phyloP scores from a whole-genome alignment of 2,329 filamentous ascomycete genomes.

The Amylocarpus encephaloides region DNA sequence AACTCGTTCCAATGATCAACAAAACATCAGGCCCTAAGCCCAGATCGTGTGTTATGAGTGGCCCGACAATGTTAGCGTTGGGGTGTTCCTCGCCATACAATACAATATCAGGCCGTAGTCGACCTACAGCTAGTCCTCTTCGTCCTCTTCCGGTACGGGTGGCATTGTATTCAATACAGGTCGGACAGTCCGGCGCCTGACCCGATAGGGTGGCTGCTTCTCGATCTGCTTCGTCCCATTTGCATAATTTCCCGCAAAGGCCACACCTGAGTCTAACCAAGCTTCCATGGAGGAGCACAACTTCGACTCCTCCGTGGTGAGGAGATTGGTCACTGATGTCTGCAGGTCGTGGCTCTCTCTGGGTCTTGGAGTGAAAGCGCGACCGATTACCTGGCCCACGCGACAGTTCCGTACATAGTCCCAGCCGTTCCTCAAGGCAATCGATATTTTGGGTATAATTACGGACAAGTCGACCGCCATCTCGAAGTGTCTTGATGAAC shows the following conservation, averaged over 20 bases:
- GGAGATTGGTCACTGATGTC: conserved; percentile 27
- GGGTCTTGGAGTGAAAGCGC: conserved; percentile 47
- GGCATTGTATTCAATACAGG: conserved; percentile 56
- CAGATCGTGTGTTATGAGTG: conserved; percentile 62
- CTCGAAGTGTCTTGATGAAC: conserved; percentile 61
- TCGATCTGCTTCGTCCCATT: conserved; percentile 53
- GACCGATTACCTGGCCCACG: conserved; percentile 56
- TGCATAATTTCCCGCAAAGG: conserved; percentile 49
- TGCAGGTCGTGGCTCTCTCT: conserved; percentile 32
- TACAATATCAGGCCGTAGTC: conserved; percentile 65
- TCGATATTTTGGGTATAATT: conserved; percentile 76
- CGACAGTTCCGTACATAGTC: conserved; percentile 55
- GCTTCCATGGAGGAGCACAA: conserved; percentile 69
- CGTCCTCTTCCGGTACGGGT: conserved; percentile 60
- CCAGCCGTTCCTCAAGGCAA: conserved; percentile 64
- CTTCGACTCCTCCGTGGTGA: conserved; percentile 29
- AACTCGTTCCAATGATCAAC: conserved; percentile 63
- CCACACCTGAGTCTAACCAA: conserved; percentile 59
- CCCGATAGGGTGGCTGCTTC: conserved; percentile 44
- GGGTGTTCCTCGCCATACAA: conserved; percentile 71
- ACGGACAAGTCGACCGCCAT: conserved; percentile 60
- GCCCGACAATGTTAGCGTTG: conserved; percentile 59
- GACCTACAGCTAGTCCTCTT: conserved; percentile 59
- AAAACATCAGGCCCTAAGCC: conserved; percentile 58
- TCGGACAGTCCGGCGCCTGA: conserved; percentile 60